A percentile compares a stretch with the other conserved stretches of the same genome.
Evolutionary conservation across 305 asterid species (phyloP).

Genomic region (Lippia alba): DNA sequence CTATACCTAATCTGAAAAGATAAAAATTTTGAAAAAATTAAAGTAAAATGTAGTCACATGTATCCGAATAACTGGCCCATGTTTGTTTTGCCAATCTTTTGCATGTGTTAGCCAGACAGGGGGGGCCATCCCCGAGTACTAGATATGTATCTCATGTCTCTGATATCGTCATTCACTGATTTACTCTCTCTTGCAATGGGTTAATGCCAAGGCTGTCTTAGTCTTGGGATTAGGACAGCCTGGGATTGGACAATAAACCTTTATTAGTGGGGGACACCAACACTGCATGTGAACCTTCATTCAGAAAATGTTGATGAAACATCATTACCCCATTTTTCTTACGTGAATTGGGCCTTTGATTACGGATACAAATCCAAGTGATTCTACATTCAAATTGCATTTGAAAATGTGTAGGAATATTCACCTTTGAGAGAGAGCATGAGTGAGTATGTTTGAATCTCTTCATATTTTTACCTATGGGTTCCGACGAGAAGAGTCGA

Average conservation of each 20-base stretch:
- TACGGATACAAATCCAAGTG: too few relatives aligned
- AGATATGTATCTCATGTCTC: background rate
- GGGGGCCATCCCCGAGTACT: conserved; percentile 31
- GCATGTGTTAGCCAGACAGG: conserved; percentile 34
- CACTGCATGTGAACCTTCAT: background rate
- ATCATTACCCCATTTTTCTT: too few relatives aligned
- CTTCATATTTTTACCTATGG: too few relatives aligned
- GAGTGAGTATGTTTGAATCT: too few relatives aligned
- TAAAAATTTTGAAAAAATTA: background rate
- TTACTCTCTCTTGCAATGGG: too few relatives aligned
- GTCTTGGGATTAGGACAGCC: background rate
- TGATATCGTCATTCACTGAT: too few relatives aligned
- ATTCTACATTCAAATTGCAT: too few relatives aligned
- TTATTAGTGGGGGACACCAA: background rate
- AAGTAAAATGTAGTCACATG: conserved; percentile 42
- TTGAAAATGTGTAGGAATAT: too few relatives aligned
- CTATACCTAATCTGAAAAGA: conserved; percentile 10
- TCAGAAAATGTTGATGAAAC: too few relatives aligned
- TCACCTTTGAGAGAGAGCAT: too few relatives aligned
- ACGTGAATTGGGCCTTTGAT: too few relatives aligned
- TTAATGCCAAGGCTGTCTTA: background rate
- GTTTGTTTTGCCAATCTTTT: conserved; percentile 19
- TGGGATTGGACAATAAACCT: background rate
- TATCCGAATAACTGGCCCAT: conserved; percentile 34
- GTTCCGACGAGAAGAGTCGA: too few relatives aligned